Evolutionary conservation across 2,329 filamentous ascomycete genomes (phyloP), one percentile per base, ranked within the genome.

Genomic region (Xylaria sp.): DNA sequence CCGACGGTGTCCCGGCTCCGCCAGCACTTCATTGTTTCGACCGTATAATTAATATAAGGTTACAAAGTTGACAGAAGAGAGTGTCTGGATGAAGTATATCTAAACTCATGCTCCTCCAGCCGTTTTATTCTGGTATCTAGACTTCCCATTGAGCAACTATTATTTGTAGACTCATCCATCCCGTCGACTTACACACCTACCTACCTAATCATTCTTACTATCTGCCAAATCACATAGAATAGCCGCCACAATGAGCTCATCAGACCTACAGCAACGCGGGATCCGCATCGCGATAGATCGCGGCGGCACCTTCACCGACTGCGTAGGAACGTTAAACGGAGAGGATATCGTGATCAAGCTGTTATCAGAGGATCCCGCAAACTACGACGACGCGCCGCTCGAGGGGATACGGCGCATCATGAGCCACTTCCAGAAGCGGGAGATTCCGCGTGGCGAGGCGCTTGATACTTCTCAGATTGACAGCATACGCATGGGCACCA

Each of bases 401-500:
- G 94, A 97, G 83, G 94, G 94, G 34, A 97, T 97, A 78, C 89
- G 94, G 18, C 90, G 94, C 67, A 90, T 97, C 66, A 89, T 97
- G 81, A 91, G 91, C 73, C 90, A 89, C 74, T 97, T 97, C 80
- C 89, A 90, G 1, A 86, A 87, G 63, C 86, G 87, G 67, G 90
- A 95, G 4, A 94, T 97, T 54, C 92, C 93, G 3, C 90, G 94
- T 57, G 94, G 93, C 32, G 85, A 94, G 78, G 84, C 92, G 0
- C 84, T 97, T 9, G 94, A 97, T 79, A 97, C 94, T 0, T 88
- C 90, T 20, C 83, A 90, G 76, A 97, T 98, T 74, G 93, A 96
- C 74, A 94, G 92, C 65, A 97, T 98, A 78, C 91, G 94, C 57
- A 98, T 98, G 94, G 94, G 94, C 54, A 98, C 94, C 1, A 98